phyloP scores from a whole-genome alignment of 305 asterid genomes.

The Lippia alba region DNA sequence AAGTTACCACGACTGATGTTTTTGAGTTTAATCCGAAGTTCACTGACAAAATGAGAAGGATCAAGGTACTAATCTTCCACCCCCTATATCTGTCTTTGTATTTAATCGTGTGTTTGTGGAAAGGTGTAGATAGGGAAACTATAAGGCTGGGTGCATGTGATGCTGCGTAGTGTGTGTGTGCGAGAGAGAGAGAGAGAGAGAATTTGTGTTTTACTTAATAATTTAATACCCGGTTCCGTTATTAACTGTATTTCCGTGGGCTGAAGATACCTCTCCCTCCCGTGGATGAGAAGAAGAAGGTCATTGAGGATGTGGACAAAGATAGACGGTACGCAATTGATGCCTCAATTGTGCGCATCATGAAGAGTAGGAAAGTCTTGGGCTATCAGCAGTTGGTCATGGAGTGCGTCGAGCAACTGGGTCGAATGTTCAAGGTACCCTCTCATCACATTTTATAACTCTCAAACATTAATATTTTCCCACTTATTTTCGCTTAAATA shows the following conservation, averaged over 20 bases:
- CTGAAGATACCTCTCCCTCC: conserved; percentile 94
- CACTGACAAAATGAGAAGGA: conserved; percentile 93
- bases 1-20: conserved; percentile 76
- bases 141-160: too few relatives aligned
- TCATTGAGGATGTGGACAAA: conserved; percentile 92
- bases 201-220: not conserved
- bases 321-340: conserved; percentile 95
- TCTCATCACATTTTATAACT: conserved; percentile 2
- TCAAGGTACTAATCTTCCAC: conserved; percentile 61
- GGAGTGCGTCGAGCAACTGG: conserved; percentile 94
- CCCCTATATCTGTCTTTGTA: not conserved
- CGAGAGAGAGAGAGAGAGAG: too few relatives aligned
- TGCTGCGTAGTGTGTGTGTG: not conserved
- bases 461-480: not conserved
- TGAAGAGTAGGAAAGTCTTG: conserved; percentile 92
- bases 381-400: conserved; percentile 94
- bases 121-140: too few relatives aligned
- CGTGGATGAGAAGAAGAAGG: conserved; percentile 96
- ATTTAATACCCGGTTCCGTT: not conserved
- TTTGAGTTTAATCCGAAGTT: conserved; percentile 89
- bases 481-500: not conserved
- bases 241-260: conserved; percentile 21
- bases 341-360: conserved; percentile 96
- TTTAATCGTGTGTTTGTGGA: too few relatives aligned
- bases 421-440: conserved; percentile 92